Evolutionary conservation across 148 eudicot genomes (phyloP).

Genomic region (Suaeda aralocaspica): DNA sequence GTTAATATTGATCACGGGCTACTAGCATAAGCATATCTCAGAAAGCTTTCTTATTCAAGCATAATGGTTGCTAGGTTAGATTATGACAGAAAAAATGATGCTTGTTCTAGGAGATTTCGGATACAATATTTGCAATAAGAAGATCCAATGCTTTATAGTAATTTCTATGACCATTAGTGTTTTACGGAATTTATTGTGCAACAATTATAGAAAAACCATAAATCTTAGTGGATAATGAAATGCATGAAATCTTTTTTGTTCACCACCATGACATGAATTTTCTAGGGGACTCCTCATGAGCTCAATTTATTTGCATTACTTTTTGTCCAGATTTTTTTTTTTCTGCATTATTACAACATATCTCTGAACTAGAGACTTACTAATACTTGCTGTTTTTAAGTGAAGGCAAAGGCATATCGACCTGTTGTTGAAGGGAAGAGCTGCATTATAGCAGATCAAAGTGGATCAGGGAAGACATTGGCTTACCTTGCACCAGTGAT

Average conservation of each 20-base stretch:
- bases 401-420: slow-evolving; percentile 82
- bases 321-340: background rate
- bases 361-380: background rate
- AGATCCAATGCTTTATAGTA: too few species aligned
- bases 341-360: background rate
- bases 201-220: background rate
- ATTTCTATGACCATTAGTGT: too few species aligned
- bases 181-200: background rate
- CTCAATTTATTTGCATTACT: background rate
- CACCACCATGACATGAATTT: background rate
- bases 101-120: too few species aligned
- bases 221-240: background rate
- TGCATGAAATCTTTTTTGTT: background rate
- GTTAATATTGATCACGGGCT: too few species aligned
- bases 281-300: background rate
- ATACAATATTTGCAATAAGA: too few species aligned
- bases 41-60: too few species aligned
- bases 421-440: slow-evolving; percentile 59
- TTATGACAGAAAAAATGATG: too few species aligned
- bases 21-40: too few species aligned
- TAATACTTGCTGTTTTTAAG: slow-evolving; percentile 12
- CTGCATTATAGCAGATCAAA: slow-evolving; percentile 96
- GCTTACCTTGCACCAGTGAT: slow-evolving; percentile 86
- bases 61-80: too few species aligned
- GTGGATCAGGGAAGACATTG: slow-evolving; percentile 99